Conservation (phyloP, 805 yeast genomes). For the Wickerhamiella azyma region DNA sequence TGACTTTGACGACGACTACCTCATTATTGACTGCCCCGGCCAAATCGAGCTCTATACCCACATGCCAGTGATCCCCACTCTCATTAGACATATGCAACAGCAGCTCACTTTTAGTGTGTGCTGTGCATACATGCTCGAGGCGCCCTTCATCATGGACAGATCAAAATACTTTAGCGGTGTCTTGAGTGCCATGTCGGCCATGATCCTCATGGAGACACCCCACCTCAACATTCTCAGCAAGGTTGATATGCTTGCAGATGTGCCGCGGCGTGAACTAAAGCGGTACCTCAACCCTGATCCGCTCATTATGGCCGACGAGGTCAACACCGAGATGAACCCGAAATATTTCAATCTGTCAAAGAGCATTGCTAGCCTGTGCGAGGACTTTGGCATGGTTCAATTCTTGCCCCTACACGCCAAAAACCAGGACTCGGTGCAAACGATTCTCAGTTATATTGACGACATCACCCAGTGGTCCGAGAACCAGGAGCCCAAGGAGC, state of each 20-base stretch:
- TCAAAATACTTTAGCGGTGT: conserved; percentile 94
- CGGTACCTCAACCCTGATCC: conserved; percentile 89
- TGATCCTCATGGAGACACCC: conserved; percentile 89
- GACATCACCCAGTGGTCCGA: conserved; percentile 98
- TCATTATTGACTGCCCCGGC: conserved; percentile 81
- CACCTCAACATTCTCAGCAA: conserved; percentile 85
- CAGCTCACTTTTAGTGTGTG: conserved; percentile 76
- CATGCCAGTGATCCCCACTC: conserved; percentile 80
- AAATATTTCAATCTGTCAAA: conserved; percentile 59
- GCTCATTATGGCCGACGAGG: conserved; percentile 40
- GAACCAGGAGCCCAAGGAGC: conserved; percentile 92
- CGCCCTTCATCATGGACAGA: conserved; percentile 82
- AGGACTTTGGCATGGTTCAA: conserved; percentile 98
- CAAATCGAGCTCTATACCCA: conserved; percentile 76
- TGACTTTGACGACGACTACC: conserved; percentile 84
- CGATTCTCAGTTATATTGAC: conserved; percentile 82
- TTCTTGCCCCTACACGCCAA: conserved; percentile 79
- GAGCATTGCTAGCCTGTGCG: conserved; percentile 79
- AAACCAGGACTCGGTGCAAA: conserved; percentile 58
- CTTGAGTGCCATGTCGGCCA: conserved; percentile 93
- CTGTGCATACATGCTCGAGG: conserved; percentile 84
- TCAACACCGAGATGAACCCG: conserved; percentile 39
- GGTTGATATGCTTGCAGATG: conserved; percentile 54
- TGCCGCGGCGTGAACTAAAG: conserved; percentile 62
- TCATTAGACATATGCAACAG: conserved; percentile 71